A percentile compares a stretch with the other conserved stretches of the same genome.
phyloP scores from a whole-genome alignment of 106 monocot species.

The Amphibolis antarctica region DNA sequence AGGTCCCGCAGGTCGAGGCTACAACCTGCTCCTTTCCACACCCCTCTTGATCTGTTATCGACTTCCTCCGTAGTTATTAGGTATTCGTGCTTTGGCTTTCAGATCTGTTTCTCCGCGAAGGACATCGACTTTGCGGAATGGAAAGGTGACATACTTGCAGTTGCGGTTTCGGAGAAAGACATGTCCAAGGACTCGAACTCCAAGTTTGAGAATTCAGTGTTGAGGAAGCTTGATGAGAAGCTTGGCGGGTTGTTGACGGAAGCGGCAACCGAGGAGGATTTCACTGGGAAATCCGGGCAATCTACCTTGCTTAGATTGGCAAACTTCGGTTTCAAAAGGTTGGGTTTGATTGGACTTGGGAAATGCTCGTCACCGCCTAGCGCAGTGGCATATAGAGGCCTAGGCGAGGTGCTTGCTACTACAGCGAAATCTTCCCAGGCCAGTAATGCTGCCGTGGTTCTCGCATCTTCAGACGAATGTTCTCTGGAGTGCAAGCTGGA shows the following conservation, averaged over 20 bases:
- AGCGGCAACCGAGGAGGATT: slow-evolving; percentile 74
- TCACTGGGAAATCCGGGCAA: slow-evolving; percentile 83
- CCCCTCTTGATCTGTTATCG: not conserved
- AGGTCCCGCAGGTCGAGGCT: slow-evolving; percentile 39
- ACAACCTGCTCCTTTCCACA: not conserved
- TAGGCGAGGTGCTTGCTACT: slow-evolving; percentile 75
- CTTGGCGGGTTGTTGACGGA: slow-evolving; percentile 68
- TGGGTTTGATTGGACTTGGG: slow-evolving; percentile 63
- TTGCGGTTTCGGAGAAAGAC: slow-evolving; percentile 84
- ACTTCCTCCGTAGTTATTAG: not conserved
- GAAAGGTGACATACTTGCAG: slow-evolving; percentile 87
- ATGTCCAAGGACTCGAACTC: slow-evolving; percentile 66
- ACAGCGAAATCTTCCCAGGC: slow-evolving; percentile 65
- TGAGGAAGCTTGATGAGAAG: slow-evolving; percentile 62
- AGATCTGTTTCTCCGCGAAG: slow-evolving; percentile 71
- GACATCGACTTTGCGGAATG: slow-evolving; percentile 70
- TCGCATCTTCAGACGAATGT: slow-evolving; percentile 35
- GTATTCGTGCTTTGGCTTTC: slow-evolving; percentile 6
- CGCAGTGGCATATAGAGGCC: slow-evolving; percentile 28
- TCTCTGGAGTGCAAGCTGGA: slow-evolving; percentile 38
- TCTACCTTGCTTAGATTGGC: slow-evolving; percentile 67
- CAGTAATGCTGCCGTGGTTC: slow-evolving; percentile 56
- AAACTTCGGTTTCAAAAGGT: slow-evolving; percentile 66
- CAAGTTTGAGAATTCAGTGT: slow-evolving; percentile 63
- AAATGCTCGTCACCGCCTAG: slow-evolving; percentile 22